These are phyloP conservation scores for Trypethelium eluteriae DNA, from an alignment of 495 filamentous ascomycete genomes.

Conservation along the genomic window DNA sequence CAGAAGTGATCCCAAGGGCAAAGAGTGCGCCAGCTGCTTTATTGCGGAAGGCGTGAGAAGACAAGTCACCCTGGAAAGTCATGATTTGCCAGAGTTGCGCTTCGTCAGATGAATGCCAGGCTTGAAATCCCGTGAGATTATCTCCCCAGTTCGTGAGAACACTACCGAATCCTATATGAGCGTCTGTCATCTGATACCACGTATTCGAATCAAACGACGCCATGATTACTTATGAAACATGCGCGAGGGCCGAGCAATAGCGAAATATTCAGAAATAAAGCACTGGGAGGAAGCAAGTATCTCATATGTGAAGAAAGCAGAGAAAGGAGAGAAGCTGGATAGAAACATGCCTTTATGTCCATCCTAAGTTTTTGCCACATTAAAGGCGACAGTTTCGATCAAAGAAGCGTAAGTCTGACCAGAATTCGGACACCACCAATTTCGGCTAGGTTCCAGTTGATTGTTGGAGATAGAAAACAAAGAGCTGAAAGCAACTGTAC, in stretches of 20 bases:
- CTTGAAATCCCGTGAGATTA: conserved; percentile 3
- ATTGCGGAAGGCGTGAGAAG: not conserved
- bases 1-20: not conserved
- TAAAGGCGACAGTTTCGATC: not conserved
- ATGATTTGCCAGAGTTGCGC: conserved; percentile 8
- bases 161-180: not conserved
- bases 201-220: conserved; percentile 5
- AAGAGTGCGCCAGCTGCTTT: not conserved
- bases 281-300: too few species aligned
- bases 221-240: not conserved
- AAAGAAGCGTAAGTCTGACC: not conserved
- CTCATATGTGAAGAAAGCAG: not conserved
- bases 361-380: not conserved
- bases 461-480: not conserved
- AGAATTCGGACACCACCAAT: not conserved
- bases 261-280: not conserved
- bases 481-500: not conserved
- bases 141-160: conserved; percentile 4
- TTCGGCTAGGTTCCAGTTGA: not conserved
- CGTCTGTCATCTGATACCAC: conserved; percentile 4
- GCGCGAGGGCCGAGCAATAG: not conserved
- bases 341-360: not conserved
- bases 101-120: not conserved
- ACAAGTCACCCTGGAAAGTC: not conserved
- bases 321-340: not conserved